These are phyloP conservation scores for Solanum hybrid DNA, from an alignment of 305 asterid species.

Conservation along the genomic window DNA sequence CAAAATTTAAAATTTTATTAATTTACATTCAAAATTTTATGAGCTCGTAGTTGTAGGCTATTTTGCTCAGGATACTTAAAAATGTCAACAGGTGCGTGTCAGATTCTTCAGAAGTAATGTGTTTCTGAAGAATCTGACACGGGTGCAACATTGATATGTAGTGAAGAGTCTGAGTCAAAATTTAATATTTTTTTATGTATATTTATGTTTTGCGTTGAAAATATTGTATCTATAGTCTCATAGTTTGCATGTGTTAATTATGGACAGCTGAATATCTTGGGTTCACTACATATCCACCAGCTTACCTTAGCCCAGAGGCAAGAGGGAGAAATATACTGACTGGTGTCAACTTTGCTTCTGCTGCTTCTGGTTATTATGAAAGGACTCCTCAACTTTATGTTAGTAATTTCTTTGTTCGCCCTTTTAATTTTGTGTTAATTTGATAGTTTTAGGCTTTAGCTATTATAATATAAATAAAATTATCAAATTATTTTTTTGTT, in stretches of 20 bases:
- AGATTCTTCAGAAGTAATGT: too few relatives aligned
- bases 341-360: constrained; percentile 82
- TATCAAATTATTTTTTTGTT: not conserved
- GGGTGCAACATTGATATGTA: not conserved
- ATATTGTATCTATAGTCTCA: not conserved
- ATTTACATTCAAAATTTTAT: not conserved
- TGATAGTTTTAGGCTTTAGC: not conserved
- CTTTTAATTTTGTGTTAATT: not conserved
- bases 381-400: constrained; percentile 56
- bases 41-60: not conserved
- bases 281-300: constrained; percentile 64
- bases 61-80: not conserved
- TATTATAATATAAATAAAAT: not conserved
- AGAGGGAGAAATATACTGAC: constrained; percentile 38
- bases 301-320: constrained; percentile 66
- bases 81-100: not conserved
- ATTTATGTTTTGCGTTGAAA: not conserved
- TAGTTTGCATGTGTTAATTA: not conserved
- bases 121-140: too few relatives aligned
- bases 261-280: constrained; percentile 72
- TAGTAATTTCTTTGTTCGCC: constrained; percentile 17
- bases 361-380: constrained; percentile 81
- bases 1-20: not conserved
- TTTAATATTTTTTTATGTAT: not conserved
- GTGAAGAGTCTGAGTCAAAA: not conserved